Evolutionary conservation across 1,284 basidiomycete species (phyloP), one percentile per base, ranked within the genome.

Genomic region (Apiotrichum mycotoxinovorans): DNA sequence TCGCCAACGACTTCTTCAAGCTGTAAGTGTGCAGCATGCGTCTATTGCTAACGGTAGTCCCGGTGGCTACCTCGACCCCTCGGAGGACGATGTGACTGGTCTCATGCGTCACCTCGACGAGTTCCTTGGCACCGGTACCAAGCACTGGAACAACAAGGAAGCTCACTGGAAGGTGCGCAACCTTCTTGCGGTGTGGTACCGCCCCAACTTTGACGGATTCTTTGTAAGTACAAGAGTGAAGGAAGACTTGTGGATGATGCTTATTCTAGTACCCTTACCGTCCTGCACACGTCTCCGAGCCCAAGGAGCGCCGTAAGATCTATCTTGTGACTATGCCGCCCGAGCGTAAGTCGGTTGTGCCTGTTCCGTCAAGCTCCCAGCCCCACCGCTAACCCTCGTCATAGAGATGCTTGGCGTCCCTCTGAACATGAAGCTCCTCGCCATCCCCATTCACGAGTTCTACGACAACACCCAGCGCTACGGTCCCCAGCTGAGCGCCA

Each of bases 1-100:
- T 98, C 70, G 95, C 93, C 34, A 97, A 97, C 73, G 92, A 93
- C 20, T 98, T 97, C 79, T 98, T 97, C 83, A 98, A 98, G 77
- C 84, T 98, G 91, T 92, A 69, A 71, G 89, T 80, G n/a, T 20
- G 40, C 37, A 38, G 15, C 18, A 40, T 20, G 26, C 34, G 12
- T 30, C 7, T 30, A 12, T 30, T 23, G 27, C 58, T 52, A 20
- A 56, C 46, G 12, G 2, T 66, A 95, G 93, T 11, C 95, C 95
- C 2, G 95, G 95, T n/a, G 93, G 97, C 77, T 98, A 98, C 77
- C 85, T 98, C 53, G 92, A 93, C 71, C 94, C 94, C 2, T 89
- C 91, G 4, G 95, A 98, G 79, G 88, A 91, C 67, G 95, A 98
- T 69, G 82, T 87, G 45, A 86, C 88, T 15, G 95, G 95, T 4